These are phyloP conservation scores for Sarcodon sp. DNA, from an alignment of 768 basidiomycete species.

Conservation along the genomic window DNA sequence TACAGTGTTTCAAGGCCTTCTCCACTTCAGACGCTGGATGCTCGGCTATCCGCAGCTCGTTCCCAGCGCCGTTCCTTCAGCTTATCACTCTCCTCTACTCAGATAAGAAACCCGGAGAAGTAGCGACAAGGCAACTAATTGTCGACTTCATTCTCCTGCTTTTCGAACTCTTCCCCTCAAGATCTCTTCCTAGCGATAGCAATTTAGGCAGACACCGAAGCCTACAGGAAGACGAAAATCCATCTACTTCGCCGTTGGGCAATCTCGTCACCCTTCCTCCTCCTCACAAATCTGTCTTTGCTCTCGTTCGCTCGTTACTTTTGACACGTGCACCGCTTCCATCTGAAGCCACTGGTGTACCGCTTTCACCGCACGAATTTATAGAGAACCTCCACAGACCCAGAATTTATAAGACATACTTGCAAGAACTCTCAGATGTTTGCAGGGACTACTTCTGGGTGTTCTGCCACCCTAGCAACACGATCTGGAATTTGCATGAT, in stretches of 20 bases:
- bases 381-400: constrained; percentile 60
- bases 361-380: constrained; percentile 68
- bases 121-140: constrained; percentile 82
- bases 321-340: constrained; percentile 59
- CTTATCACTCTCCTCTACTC: constrained; percentile 81
- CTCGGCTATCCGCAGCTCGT: constrained; percentile 78
- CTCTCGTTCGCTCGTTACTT: constrained; percentile 64
- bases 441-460: constrained; percentile 96
- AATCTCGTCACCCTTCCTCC: constrained; percentile 53
- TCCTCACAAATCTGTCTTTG: constrained; percentile 63
- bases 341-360: constrained; percentile 43
- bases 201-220: constrained; percentile 7
- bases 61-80: constrained; percentile 80
- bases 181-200: constrained; percentile 45
- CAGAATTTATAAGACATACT: constrained; percentile 69
- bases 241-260: constrained; percentile 21
- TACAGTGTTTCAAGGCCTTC: constrained; percentile 90
- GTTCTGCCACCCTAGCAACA: constrained; percentile 92
- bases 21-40: constrained; percentile 85
- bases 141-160: constrained; percentile 76
- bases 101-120: constrained; percentile 96
- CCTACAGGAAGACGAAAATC: constrained; percentile 8
- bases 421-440: constrained; percentile 77
- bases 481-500: constrained; percentile 76
- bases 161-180: constrained; percentile 78